A percentile compares a stretch with the other conserved stretches of the same genome.
phyloP scores from a whole-genome alignment of 768 basidiomycete species.

The Lactifluus volemus region DNA sequence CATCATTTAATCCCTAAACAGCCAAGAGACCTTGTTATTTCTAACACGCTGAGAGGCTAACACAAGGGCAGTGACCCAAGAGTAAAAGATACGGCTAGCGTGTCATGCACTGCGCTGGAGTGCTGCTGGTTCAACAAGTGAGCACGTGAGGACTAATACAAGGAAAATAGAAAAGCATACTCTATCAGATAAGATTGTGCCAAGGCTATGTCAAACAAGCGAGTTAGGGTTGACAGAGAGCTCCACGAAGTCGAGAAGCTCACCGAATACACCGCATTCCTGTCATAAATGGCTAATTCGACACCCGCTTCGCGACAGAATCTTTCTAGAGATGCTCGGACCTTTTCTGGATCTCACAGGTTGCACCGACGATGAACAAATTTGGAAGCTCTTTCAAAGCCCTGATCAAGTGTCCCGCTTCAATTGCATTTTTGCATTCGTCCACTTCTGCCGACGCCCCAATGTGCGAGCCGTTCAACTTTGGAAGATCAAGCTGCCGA shows the following conservation, averaged over 20 bases:
- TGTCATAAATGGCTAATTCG: slow-evolving; percentile 7
- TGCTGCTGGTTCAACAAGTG: background rate
- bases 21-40: background rate
- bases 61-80: background rate
- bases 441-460: background rate
- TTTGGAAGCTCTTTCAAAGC: slow-evolving; percentile 8
- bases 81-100: background rate
- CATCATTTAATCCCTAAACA: background rate
- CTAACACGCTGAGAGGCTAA: background rate
- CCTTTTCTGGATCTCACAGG: background rate
- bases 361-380: background rate
- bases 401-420: slow-evolving; percentile 2
- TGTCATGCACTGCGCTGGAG: background rate
- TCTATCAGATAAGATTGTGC: slow-evolving; percentile 7
- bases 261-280: slow-evolving; percentile 6
- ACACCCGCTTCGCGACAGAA: slow-evolving; percentile 5
- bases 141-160: background rate
- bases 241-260: background rate
- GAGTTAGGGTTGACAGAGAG: background rate
- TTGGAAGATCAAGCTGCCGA: background rate
- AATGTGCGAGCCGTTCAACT: background rate
- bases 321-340: background rate
- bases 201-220: slow-evolving; percentile 4
- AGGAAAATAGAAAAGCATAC: background rate
- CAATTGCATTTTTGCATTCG: background rate